Base-by-base conservation (phyloP, 2,329 filamentous ascomycete species). In the Fusarium verticillioides region DNA sequence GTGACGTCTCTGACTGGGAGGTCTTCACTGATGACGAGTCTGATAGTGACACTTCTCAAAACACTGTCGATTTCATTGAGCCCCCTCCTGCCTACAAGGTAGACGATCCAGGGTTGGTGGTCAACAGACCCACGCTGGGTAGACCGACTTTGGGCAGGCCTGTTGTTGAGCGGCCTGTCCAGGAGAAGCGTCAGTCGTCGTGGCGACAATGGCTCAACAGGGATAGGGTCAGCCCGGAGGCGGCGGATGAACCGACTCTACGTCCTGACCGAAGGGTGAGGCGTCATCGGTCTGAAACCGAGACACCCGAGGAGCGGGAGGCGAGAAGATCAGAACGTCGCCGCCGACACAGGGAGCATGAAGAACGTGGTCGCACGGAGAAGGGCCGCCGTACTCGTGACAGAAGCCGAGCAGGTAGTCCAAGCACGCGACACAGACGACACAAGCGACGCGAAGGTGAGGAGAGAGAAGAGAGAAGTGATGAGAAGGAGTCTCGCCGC, bases 1-100 rank as follows among this genome's bases (percentile, higher is more conserved):
- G 65, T 68, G 65, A 68, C 65, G 65, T 68, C 7, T 68, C 65
- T 21, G 65, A 68, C 26, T 68, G 65, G 65, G 65, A 68, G 59
- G 65, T 68, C 30, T 68, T 68, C 23, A 68, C 65, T 26, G 65
- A 68, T 65, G 65, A 68, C 2, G 63, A 67, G 26, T 68, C 65
- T 32, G 65, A 68, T 15, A 68, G 65, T 60, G 65, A 68, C 9
- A 42, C 47, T 49, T 68, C 65, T 19, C 65, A 68, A 47, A 68
- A 68, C 63, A 68, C 65, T 36, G 54, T 68, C 60, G 65, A 68
- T 34, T 68, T 62, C 11, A 67, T 68, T 32, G 63, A 59, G 5
- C 65, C 65, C 46, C 47, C 65, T 54, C 65, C 65, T 34, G 53
- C 64, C 47, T 68, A 68, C 63, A 68, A 68, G 63, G 65, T 67